These are phyloP conservation scores for Casuarina glauca DNA, from an alignment of 306 rosid genomes.

Conservation along the genomic window DNA sequence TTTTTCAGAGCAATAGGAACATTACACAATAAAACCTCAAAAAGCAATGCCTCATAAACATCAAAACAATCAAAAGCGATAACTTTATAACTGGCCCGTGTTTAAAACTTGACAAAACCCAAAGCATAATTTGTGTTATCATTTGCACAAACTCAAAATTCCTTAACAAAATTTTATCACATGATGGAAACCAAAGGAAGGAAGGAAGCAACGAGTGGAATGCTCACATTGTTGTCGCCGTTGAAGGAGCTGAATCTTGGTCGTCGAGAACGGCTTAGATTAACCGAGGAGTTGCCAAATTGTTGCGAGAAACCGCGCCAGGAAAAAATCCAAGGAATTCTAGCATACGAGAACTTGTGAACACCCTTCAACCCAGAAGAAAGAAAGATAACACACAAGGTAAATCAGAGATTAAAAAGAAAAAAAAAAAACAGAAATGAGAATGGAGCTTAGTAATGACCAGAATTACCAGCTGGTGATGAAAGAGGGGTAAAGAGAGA, in stretches of 20 bases:
- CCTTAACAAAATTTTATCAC: background rate
- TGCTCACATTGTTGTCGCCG: slow-evolving; percentile 40
- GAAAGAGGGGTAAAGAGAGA: slow-evolving; percentile 16
- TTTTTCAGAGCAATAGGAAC: too few species aligned
- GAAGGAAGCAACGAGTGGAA: background rate
- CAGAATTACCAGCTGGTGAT: slow-evolving; percentile 32
- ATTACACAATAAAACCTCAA: too few species aligned
- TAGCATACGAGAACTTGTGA: slow-evolving; percentile 21
- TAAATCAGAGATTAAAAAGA: background rate
- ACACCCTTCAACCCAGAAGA: slow-evolving; percentile 18
- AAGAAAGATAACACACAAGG: background rate
- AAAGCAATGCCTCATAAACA: too few species aligned
- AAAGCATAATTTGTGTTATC: too few species aligned
- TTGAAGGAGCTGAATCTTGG: slow-evolving; percentile 32
- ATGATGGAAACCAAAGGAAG: background rate
- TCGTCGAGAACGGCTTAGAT: slow-evolving; percentile 19
- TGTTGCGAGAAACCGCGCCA: slow-evolving; percentile 25
- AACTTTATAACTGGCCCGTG: too few species aligned
- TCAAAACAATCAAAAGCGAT: too few species aligned
- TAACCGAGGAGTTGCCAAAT: slow-evolving; percentile 16
- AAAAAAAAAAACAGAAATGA: background rate
- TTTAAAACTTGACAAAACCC: too few species aligned
- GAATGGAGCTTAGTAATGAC: background rate
- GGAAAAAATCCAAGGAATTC: slow-evolving; percentile 21
- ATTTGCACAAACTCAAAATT: too few species aligned